Base-by-base conservation (phyloP, 495 filamentous ascomycete genomes). In the Trichoderma reesei region DNA sequence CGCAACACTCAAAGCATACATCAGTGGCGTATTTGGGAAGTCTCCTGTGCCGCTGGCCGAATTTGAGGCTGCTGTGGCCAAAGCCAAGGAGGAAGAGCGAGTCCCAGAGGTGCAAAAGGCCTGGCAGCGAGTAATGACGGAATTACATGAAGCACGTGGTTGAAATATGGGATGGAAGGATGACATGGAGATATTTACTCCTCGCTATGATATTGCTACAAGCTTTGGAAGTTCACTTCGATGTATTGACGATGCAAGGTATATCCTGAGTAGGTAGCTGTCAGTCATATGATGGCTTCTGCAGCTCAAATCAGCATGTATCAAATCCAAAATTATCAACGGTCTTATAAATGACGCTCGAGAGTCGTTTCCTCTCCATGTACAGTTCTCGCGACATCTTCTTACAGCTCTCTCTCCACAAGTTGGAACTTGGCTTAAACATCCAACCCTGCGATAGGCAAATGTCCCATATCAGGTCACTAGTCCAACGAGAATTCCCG, bases 31-130 rank as follows among this genome's bases (percentile, higher is more conserved):
- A 7, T 72, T 74, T 64, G 72, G 72, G 11, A 20, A 26, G 7
- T 34, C 39, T 3, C 33, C 38, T 26, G 18, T 36, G 11, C 31
- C 16, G 3, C 5, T 63, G 41, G 61, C 11, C 6, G 26, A 42
- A 0, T 63, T 63, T 36, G 41, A 46, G 41, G 41, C 61, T 5
- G 59, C 59, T 1, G 59, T 61, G 31, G 65, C 46, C 18, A 31
- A n/a, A 11, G 60, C 42, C 48, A n/a, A 65, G 36, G 65, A 36
- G 65, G 18, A 69, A 65, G 66, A 41, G 26, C 51, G 79, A 61
- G 78, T 76, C 8, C 62, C 73, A 46, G 79, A 80, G 31, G 78
- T 81, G 18, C 76, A 76, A 66, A 74, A 65, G 65, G 69, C 72
- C 16, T 74, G 72, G 72, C 72, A 46, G 54, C 68, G 71, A 41